Base-by-base conservation (phyloP, 306 rosid genomes). In the Cotoneaster glaucophyllus region DNA sequence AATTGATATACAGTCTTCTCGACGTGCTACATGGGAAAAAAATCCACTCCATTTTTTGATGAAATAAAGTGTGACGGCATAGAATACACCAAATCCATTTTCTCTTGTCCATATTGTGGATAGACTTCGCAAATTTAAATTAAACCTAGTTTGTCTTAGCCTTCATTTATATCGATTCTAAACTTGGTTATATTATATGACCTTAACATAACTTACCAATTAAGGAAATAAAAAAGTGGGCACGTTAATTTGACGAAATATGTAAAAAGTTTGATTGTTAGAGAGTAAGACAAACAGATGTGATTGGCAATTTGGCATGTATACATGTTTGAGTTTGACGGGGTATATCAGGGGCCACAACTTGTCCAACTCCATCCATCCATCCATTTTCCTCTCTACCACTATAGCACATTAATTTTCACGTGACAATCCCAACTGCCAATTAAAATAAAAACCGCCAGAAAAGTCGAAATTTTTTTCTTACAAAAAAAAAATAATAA, bases 251-350 rank as follows among this genome's bases (percentile, higher is more conserved):
- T 70, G 63, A 31, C 3, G 19, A 19, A 9, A 19, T 12, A 50
- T 9, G 10, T 19, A 53, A 70, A 70, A 29, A 29, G 63, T 32
- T 19, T 39, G 17, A n/a, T 71, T 52, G 15, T 32, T 4, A 21
- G 59, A 50, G 31, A 71, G 54, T 13, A n/a, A 56, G 65, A 71
- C 75, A 71, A 56, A 43, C 31, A 71, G n/a, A 71, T 54, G 32
- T 71, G 22, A 53, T 31, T n/a, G 24, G 43, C 26, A 48, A 13
- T 21, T 21, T 34, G 24, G 43, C 61, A 48, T 28, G 41, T 26
- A 41, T 9, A 41, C 3, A 2, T 69, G 73, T 25, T 69, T 69
- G 59, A 69, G 73, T 25, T 69, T 69, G 73, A 69, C 28, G 59
- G 24, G 61, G 22, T 21, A 41, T 3, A 2, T 10, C 44, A 41